Percentiles rank a stretch among this genome's conserved stretches.
Evolutionary conservation across 805 yeast species (phyloP).

Genomic region (Candida coquimbonensis): DNA sequence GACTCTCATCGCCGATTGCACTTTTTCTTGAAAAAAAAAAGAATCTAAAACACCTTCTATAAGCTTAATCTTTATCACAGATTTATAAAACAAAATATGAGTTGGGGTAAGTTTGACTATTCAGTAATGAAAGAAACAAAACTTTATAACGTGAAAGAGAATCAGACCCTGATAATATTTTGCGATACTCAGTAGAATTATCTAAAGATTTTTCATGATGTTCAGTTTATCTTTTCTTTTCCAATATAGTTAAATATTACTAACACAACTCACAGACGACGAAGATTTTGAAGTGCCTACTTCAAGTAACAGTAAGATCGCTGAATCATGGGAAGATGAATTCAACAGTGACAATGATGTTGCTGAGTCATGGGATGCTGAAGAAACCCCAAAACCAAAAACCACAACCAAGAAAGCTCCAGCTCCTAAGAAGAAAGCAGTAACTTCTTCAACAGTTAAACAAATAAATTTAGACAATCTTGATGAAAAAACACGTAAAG

Average conservation of each 20-base stretch:
- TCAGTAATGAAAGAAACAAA: too few relatives aligned
- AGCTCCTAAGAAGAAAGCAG: slow-evolving; percentile 8
- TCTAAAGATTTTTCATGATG: too few relatives aligned
- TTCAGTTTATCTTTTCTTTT: background rate
- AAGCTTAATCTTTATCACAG: too few relatives aligned
- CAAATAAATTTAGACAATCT: slow-evolving; percentile 54
- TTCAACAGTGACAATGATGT: slow-evolving; percentile 64
- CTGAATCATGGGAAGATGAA: slow-evolving; percentile 79
- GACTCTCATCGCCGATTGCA: too few relatives aligned
- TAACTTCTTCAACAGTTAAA: slow-evolving; percentile 16
- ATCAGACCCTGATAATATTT: too few relatives aligned
- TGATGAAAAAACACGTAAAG: slow-evolving; percentile 69
- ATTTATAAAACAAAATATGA: too few relatives aligned
- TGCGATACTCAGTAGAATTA: too few relatives aligned
- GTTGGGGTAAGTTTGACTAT: too few relatives aligned
- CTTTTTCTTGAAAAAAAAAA: too few relatives aligned
- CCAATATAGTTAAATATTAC: background rate
- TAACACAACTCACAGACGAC: slow-evolving; percentile 46
- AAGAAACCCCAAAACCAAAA: slow-evolving; percentile 47
- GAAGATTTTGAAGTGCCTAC: slow-evolving; percentile 78
- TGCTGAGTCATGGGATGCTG: slow-evolving; percentile 87
- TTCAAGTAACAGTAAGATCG: slow-evolving; percentile 40
- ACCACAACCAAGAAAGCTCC: slow-evolving; percentile 22
- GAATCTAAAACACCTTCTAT: too few relatives aligned
- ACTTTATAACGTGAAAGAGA: too few relatives aligned